Evolutionary conservation across 495 filamentous ascomycete species (phyloP).

Genomic region (Penicillium lagena): DNA sequence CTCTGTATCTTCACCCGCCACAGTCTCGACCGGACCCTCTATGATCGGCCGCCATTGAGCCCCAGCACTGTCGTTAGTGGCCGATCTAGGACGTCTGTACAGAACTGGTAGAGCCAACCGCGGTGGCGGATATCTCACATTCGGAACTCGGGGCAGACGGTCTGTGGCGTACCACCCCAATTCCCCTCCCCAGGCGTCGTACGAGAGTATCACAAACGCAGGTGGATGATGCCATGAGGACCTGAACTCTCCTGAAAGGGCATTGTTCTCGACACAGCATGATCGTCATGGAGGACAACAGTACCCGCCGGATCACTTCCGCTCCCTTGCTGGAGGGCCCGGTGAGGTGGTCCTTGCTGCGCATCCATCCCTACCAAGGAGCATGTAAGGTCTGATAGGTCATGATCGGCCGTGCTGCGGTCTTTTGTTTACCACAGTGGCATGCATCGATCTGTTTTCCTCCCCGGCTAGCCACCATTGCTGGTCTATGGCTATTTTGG

Average conservation of each 20-base stretch:
- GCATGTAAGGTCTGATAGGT: constrained; percentile 43
- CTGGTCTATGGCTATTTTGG: constrained; percentile 18
- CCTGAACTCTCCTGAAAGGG: no score
- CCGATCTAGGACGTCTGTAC: constrained; percentile 10
- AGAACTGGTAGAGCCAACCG: neutral
- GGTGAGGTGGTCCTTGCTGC: constrained; percentile 35
- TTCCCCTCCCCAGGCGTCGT: no score
- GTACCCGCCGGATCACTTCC: constrained; percentile 9
- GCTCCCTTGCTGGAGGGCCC: constrained; percentile 31
- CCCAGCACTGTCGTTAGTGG: constrained; percentile 3
- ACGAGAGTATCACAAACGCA: no score
- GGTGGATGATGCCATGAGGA: no score
- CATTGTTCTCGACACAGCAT: no score
- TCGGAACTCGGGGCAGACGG: neutral
- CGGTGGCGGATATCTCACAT: constrained; percentile 25
- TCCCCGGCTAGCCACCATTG: constrained; percentile 17
- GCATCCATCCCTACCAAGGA: constrained; percentile 33
- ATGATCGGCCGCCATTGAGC: no score
- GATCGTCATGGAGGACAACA: no score
- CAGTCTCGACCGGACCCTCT: no score
- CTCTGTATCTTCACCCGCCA: no score
- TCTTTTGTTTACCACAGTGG: constrained; percentile 44
- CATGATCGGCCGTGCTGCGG: constrained; percentile 33
- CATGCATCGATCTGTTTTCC: constrained; percentile 26
- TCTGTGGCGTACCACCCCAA: neutral